Evolutionary conservation across 2,329 filamentous ascomycete genomes (phyloP).

Genomic region (Lachnellula cervina): DNA sequence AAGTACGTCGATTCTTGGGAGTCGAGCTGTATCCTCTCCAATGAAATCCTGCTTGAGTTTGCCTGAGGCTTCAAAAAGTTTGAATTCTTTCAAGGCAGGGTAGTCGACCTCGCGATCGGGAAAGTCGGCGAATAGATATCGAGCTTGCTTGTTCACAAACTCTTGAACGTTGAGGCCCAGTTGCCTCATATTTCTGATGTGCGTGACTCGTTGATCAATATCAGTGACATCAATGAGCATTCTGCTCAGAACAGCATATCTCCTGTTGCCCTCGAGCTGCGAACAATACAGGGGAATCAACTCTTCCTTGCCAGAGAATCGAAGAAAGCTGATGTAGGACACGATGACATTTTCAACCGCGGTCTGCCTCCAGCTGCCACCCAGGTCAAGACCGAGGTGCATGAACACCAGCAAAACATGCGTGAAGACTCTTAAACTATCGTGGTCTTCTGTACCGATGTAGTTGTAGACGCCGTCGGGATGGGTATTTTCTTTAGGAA

Average conservation of each 20-base stretch:
- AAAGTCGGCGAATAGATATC: conserved; percentile 47
- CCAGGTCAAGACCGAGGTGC: conserved; percentile 47
- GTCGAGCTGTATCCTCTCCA: conserved; percentile 56
- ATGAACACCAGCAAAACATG: conserved; percentile 69
- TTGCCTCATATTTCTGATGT: conserved; percentile 70
- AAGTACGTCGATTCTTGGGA: conserved; percentile 59
- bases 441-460: conserved; percentile 52
- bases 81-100: conserved; percentile 43
- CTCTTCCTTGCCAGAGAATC: conserved; percentile 66
- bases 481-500: conserved; percentile 36
- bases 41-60: conserved; percentile 69
- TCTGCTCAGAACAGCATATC: conserved; percentile 66
- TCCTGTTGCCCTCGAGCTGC: conserved; percentile 60
- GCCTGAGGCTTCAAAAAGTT: conserved; percentile 40
- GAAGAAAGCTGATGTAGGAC: conserved; percentile 76
- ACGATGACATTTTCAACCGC: conserved; percentile 67
- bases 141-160: conserved; percentile 67
- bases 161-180: conserved; percentile 67
- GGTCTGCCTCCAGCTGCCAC: conserved; percentile 35
- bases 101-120: conserved; percentile 35
- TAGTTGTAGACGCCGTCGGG: conserved; percentile 41
- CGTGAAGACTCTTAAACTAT: conserved; percentile 62
- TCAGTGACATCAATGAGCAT: conserved; percentile 72
- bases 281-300: conserved; percentile 86
- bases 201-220: conserved; percentile 56